A percentile compares a stretch with the other conserved stretches of the same genome.
These are phyloP conservation scores for Verticillium longisporum DNA, from an alignment of 2,329 filamentous ascomycete species.

Conservation along the genomic window DNA sequence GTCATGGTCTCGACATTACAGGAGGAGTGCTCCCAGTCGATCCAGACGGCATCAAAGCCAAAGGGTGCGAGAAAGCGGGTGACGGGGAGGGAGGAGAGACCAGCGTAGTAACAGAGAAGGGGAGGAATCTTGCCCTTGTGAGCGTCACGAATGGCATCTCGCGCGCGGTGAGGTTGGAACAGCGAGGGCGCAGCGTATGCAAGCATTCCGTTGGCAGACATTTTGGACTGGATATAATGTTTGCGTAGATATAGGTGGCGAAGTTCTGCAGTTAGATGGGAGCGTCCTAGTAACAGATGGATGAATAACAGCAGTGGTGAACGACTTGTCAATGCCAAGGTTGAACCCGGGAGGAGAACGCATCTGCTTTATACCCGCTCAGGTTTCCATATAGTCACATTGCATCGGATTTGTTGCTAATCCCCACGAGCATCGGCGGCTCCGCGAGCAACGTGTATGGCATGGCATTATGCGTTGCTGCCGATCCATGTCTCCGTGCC, in stretches of 20 bases:
- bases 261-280: background rate
- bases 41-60: slow-evolving; percentile 34
- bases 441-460: background rate
- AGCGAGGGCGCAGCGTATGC: slow-evolving; percentile 36
- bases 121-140: slow-evolving; percentile 36
- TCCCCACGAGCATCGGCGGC: background rate
- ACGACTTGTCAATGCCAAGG: too few relatives aligned
- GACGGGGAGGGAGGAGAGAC: slow-evolving; percentile 29
- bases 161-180: slow-evolving; percentile 36
- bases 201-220: slow-evolving; percentile 21
- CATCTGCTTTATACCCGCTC: background rate
- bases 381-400: background rate
- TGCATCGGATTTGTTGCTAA: background rate
- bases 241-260: background rate
- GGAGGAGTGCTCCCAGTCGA: slow-evolving; percentile 41
- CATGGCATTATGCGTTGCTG: background rate
- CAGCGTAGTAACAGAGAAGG: slow-evolving; percentile 33
- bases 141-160: slow-evolving; percentile 38
- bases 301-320: too few relatives aligned
- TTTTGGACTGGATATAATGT: background rate
- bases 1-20: slow-evolving; percentile 44
- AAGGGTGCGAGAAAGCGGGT: slow-evolving; percentile 33
- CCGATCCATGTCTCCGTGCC: background rate
- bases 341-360: background rate
- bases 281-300: too few relatives aligned